Evolutionary conservation across 1,284 basidiomycete genomes (phyloP), one percentile per base, ranked within the genome.

Genomic region (Moniliella sp.): DNA sequence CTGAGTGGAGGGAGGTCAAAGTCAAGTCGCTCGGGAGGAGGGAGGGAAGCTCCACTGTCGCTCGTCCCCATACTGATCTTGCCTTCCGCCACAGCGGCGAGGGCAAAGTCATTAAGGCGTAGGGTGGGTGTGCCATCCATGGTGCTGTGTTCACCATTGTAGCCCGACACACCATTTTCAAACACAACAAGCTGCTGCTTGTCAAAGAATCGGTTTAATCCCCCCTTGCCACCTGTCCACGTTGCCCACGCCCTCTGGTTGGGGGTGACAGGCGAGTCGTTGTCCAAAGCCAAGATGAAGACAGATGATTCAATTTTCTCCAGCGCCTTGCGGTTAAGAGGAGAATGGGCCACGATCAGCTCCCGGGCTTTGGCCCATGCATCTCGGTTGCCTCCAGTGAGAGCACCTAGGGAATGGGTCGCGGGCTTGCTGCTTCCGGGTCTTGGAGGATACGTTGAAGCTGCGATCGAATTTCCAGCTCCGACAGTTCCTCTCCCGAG

Each of bases 61-160:
- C 37, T 32, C 30, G 64, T 62, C 11, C 65, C 46, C 18, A 70
- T 62, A 42, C 84, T 75, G 42, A 79, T 69, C 62, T 80, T 84
- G 49, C 72, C 71, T n/a, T 71, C 66, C 4, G 73, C 74, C 27
- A 94, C 66, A 1, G 76, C 71, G 10, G 73, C 79, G 27, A 94
- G 65, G 34, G 83, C 66, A 62, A 86, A 99, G 61, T 99, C 88
- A 66, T 91, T 94, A 67, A 94, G 64, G 34, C 88, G 76, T 18
- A 93, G 67, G 0, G 88, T 94, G 0, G 88, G 80, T 0, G 84
- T 94, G 28, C 88, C 88, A 56, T 93, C 88, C 79, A 86, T 81
- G 59, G 78, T 82, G 9, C 78, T 82, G 62, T 88, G 82, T 62
- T 88, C 83, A 33, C 83, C 83, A 70, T 84, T 75, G 46, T 91